Conservation (phyloP, 768 basidiomycete genomes). For the Rhizopogon roseolus region DNA sequence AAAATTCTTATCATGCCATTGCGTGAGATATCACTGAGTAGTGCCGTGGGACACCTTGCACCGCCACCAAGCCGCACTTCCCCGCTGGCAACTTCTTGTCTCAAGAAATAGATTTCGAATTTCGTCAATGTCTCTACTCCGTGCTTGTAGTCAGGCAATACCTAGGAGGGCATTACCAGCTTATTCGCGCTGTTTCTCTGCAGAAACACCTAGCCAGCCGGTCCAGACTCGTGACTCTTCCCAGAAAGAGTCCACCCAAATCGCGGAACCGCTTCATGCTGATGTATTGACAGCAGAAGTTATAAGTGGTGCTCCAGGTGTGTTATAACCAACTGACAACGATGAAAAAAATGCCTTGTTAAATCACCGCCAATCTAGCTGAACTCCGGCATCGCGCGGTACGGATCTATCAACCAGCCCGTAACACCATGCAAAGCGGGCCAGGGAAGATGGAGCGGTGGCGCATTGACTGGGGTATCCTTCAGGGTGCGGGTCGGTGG, state of each 20-base stretch:
- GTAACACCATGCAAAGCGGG: conserved; percentile 95
- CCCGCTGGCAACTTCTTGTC: neutral
- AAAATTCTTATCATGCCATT: neutral
- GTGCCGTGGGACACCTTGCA: neutral
- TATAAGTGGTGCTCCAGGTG: conserved; percentile 84
- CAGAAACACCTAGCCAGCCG: conserved; percentile 10
- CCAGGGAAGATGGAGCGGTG: conserved; percentile 81
- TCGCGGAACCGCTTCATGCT: conserved; percentile 40
- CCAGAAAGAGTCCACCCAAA: conserved; percentile 27
- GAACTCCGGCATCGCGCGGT: conserved; percentile 86
- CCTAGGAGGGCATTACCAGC: conserved; percentile 13
- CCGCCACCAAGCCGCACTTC: neutral
- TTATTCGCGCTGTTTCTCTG: conserved; percentile 15
- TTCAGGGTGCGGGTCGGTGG: conserved; percentile 91
- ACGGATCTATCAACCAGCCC: conserved; percentile 88
- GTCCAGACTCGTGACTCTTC: conserved; percentile 16
- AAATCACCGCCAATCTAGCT: conserved; percentile 34
- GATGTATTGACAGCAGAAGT: conserved; percentile 76
- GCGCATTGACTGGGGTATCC: conserved; percentile 91
- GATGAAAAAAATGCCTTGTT: neutral
- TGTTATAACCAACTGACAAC: conserved; percentile 15
- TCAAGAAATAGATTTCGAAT: neutral
- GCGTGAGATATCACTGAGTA: neutral
- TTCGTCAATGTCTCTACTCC: conserved; percentile 52
- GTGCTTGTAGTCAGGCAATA: conserved; percentile 33